Evolutionary conservation across 192 early-diverging fungal species (phyloP).

Genomic region (Dispira simplex): DNA sequence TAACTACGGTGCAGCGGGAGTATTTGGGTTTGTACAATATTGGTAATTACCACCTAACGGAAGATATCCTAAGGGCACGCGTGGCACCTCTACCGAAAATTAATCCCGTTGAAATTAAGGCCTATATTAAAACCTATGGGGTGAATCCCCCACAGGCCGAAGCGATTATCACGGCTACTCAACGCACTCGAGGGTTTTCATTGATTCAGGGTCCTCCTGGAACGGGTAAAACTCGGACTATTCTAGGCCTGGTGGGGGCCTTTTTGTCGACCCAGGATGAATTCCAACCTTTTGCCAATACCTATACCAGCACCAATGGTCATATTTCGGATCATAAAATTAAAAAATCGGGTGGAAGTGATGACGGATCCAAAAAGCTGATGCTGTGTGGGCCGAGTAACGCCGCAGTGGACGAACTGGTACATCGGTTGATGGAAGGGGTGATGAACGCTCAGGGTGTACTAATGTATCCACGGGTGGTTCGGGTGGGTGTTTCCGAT

Average conservation of each 20-base stretch:
- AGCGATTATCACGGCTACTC: slow-evolving; percentile 54
- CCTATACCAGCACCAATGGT: background rate
- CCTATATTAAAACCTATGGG: slow-evolving; percentile 39
- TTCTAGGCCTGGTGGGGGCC: slow-evolving; percentile 65
- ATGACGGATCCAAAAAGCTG: slow-evolving; percentile 24
- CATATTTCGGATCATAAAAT: background rate
- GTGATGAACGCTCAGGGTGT: slow-evolving; percentile 41
- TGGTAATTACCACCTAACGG: slow-evolving; percentile 35
- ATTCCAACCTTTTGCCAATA: background rate
- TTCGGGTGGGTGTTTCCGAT: slow-evolving; percentile 65
- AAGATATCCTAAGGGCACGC: slow-evolving; percentile 47
- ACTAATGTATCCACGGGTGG: slow-evolving; percentile 48
- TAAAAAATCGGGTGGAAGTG: background rate
- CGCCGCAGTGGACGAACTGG: slow-evolving; percentile 92
- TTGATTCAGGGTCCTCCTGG: slow-evolving; percentile 71
- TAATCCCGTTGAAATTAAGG: slow-evolving; percentile 19
- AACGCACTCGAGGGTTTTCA: slow-evolving; percentile 56
- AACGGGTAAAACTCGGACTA: slow-evolving; percentile 81
- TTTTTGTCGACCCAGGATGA: slow-evolving; percentile 20
- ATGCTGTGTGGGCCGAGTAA: slow-evolving; percentile 93
- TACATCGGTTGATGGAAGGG: slow-evolving; percentile 65
- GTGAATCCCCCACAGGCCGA: slow-evolving; percentile 89
- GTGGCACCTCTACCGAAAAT: slow-evolving; percentile 15
- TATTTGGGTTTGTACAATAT: slow-evolving; percentile 59
- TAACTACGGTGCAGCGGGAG: slow-evolving; percentile 71